These are phyloP conservation scores for Phytophthora foliorum DNA, from an alignment of 352 stramenopile genomes.

Conservation along the genomic window DNA sequence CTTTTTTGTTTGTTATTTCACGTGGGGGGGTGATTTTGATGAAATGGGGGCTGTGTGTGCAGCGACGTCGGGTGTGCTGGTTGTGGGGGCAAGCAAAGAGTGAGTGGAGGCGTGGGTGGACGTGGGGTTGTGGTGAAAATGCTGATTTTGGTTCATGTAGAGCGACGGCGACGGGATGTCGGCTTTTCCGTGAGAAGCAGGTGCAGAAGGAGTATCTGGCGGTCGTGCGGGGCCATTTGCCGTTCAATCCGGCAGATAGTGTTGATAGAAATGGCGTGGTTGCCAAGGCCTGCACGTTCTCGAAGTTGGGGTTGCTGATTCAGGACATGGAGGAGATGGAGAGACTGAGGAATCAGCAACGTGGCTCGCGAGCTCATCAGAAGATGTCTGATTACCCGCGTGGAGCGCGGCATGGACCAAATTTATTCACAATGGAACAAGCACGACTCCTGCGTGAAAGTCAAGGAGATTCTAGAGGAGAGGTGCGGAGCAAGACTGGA, in stretches of 20 bases:
- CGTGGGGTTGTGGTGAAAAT: background rate
- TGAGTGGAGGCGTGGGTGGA: constrained; percentile 41
- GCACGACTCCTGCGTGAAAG: constrained; percentile 45
- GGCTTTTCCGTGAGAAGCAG: constrained; percentile 82
- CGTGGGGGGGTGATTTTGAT: constrained; percentile 7
- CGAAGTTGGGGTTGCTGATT: constrained; percentile 72
- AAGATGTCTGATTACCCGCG: constrained; percentile 61
- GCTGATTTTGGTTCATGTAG: constrained; percentile 39
- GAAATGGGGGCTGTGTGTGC: background rate
- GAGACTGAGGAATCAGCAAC: constrained; percentile 58
- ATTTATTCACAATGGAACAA: constrained; percentile 80
- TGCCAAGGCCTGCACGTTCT: constrained; percentile 63
- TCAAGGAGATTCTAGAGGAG: constrained; percentile 15
- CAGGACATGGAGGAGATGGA: constrained; percentile 81
- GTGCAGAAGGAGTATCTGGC: constrained; percentile 91
- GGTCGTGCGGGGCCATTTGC: constrained; percentile 77
- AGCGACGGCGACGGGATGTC: constrained; percentile 68
- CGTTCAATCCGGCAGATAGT: constrained; percentile 58
- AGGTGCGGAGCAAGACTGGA: constrained; percentile 11
- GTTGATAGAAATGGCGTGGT: constrained; percentile 8
- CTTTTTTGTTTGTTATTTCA: background rate
- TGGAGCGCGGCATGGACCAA: constrained; percentile 65
- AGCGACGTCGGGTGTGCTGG: constrained; percentile 90
- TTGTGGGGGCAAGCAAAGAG: constrained; percentile 77
- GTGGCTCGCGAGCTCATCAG: constrained; percentile 58